phyloP scores from a whole-genome alignment of 1,284 basidiomycete species.

The Cryptococcus sp. region DNA sequence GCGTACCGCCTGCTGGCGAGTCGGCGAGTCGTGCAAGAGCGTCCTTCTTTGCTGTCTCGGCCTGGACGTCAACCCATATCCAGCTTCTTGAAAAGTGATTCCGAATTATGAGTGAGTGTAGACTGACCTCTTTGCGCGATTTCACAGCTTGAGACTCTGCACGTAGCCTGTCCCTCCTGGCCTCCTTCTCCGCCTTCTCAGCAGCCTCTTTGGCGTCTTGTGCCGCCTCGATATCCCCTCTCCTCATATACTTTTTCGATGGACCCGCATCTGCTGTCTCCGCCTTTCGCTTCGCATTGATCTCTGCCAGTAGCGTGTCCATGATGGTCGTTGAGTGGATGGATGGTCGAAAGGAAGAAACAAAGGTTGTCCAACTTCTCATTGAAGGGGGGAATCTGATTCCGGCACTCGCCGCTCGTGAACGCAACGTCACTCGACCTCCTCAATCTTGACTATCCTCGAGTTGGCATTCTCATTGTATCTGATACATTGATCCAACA shows the following conservation, averaged over 20 bases:
- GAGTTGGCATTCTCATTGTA: background rate
- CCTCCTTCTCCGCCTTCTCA: slow-evolving; percentile 55
- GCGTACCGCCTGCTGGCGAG: slow-evolving; percentile 24
- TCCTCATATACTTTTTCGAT: slow-evolving; percentile 75
- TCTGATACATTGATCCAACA: slow-evolving; percentile 33
- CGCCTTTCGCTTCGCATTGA: slow-evolving; percentile 74
- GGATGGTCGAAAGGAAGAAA: no score
- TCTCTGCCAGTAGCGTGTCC: slow-evolving; percentile 57
- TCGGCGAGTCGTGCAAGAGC: background rate
- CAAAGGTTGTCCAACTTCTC: no score
- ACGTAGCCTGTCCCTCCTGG: slow-evolving; percentile 43
- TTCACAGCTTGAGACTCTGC: slow-evolving; percentile 25
- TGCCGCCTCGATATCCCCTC: slow-evolving; percentile 60
- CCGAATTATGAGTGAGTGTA: no score
- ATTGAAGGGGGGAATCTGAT: no score
- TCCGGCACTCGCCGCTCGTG: no score
- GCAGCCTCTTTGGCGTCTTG: slow-evolving; percentile 65
- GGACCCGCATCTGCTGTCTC: slow-evolving; percentile 19
- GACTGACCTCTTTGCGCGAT: slow-evolving; percentile 43
- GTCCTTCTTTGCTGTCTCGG: no score
- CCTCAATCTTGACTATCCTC: background rate
- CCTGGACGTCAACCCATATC: no score
- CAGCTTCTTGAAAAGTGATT: no score
- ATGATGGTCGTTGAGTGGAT: no score
- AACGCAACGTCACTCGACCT: background rate